A percentile compares a stretch with the other conserved stretches of the same genome.
These are phyloP conservation scores for Talaromyces sp. DNA, from an alignment of 2,329 filamentous ascomycete species.

Conservation along the genomic window DNA sequence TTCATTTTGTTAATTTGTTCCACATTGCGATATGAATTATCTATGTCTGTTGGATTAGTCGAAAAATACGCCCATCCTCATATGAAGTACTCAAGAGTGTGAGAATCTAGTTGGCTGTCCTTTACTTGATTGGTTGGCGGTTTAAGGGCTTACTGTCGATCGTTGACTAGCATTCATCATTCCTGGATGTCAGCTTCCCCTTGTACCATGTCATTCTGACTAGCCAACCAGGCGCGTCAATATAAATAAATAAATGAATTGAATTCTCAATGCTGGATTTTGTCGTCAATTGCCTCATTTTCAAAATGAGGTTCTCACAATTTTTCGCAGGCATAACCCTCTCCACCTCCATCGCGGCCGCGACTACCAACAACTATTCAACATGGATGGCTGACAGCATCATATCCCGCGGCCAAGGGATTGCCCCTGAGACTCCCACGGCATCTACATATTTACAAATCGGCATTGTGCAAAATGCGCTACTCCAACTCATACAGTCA, in stretches of 20 bases:
- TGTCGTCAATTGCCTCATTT: not conserved
- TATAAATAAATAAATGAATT: not conserved
- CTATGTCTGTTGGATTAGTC: not conserved
- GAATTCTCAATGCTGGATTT: not conserved
- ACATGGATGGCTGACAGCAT: slow-evolving; percentile 29
- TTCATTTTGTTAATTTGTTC: not conserved
- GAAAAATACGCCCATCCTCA: not conserved
- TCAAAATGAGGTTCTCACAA: slow-evolving; percentile 2
- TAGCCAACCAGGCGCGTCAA: not conserved
- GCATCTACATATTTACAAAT: slow-evolving; percentile 23
- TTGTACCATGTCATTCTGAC: not conserved
- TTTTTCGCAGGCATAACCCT: not conserved
- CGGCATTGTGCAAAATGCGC: slow-evolving; percentile 26
- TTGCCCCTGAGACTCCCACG: slow-evolving; percentile 10
- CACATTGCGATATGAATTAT: not conserved
- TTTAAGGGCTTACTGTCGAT: not conserved
- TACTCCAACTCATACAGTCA: slow-evolving; percentile 21
- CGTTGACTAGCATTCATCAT: not conserved
- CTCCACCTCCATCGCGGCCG: not conserved
- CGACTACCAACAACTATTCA: slow-evolving; percentile 20
- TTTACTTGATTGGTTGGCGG: not conserved
- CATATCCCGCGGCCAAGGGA: slow-evolving; percentile 25
- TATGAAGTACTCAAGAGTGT: not conserved
- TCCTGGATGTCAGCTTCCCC: not conserved
- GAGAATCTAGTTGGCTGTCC: not conserved